Conservation (phyloP, 805 yeast species). For the Jamesozyma lodderae region DNA sequence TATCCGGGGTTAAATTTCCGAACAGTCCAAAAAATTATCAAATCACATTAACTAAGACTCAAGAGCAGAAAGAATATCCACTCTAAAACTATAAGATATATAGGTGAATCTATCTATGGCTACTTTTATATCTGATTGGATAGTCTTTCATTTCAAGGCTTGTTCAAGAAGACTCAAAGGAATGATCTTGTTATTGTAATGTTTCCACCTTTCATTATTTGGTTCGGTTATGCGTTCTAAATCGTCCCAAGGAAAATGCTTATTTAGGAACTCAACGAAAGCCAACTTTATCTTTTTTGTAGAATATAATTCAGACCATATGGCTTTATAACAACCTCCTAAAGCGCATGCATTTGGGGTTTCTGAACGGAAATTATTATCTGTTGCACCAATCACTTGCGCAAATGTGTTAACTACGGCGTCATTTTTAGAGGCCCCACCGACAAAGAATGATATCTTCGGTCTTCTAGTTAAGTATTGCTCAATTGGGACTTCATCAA, state of each 20-base stretch:
- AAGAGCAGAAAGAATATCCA: too few relatives aligned
- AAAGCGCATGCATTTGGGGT: conserved; percentile 85
- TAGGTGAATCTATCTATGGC: too few relatives aligned
- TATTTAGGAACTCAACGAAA: conserved; percentile 40
- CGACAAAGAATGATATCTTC: conserved; percentile 67
- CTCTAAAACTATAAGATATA: too few relatives aligned
- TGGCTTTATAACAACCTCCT: conserved; percentile 83
- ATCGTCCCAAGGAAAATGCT: conserved; percentile 40
- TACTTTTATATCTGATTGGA: too few relatives aligned
- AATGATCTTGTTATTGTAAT: conserved; percentile 24
- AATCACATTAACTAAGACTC: too few relatives aligned
- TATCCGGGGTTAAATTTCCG: too few relatives aligned
- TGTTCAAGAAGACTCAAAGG: conserved; percentile 28
- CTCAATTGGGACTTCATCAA: conserved; percentile 19
- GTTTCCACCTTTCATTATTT: conserved; percentile 23
- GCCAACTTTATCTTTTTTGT: conserved; percentile 11
- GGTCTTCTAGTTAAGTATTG: conserved; percentile 41
- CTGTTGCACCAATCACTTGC: conserved; percentile 49
- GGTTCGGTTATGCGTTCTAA: conserved; percentile 21
- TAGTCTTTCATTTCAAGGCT: too few relatives aligned
- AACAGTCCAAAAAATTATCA: too few relatives aligned
- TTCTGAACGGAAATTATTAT: conserved; percentile 63
- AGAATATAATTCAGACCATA: conserved; percentile 50
- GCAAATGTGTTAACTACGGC: conserved; percentile 64
- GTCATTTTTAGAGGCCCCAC: conserved; percentile 72